A percentile compares a stretch with the other conserved stretches of the same genome.
Evolutionary conservation across 2,329 filamentous ascomycete species (phyloP).

Genomic region (Coniella vitis): DNA sequence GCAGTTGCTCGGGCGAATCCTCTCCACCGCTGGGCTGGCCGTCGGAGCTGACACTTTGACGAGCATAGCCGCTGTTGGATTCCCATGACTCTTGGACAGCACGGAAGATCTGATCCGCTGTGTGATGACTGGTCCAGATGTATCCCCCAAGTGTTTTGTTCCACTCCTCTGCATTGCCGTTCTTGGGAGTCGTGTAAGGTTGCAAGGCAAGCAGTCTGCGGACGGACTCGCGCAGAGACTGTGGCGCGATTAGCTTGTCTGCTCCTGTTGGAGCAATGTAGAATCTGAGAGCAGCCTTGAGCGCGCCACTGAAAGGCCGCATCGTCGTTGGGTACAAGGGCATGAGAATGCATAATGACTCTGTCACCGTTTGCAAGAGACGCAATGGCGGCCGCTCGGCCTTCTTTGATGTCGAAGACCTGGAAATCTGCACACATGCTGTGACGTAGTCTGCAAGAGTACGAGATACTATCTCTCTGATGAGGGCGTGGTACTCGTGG

Average conservation of each 20-base stretch:
- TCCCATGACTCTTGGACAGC: slow-evolving; percentile 78
- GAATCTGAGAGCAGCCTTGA: slow-evolving; percentile 52
- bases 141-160: slow-evolving; percentile 54
- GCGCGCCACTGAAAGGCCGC: slow-evolving; percentile 65
- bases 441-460: slow-evolving; percentile 69
- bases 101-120: slow-evolving; percentile 71
- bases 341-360: slow-evolving; percentile 64
- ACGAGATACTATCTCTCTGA: slow-evolving; percentile 83
- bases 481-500: slow-evolving; percentile 72
- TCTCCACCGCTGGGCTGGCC: slow-evolving; percentile 41
- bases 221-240: slow-evolving; percentile 48
- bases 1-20: slow-evolving; percentile 44
- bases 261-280: slow-evolving; percentile 60
- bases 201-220: slow-evolving; percentile 63
- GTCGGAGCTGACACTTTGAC: slow-evolving; percentile 37
- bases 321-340: slow-evolving; percentile 80
- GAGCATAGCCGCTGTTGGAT: slow-evolving; percentile 47
- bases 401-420: slow-evolving; percentile 35
- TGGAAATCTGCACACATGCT: slow-evolving; percentile 61
- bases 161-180: slow-evolving; percentile 73
- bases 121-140: slow-evolving; percentile 59
- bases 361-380: slow-evolving; percentile 61
- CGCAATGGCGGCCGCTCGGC: slow-evolving; percentile 34
- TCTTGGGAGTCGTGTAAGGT: slow-evolving; percentile 75
- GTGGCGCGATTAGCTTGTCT: slow-evolving; percentile 40